Percentiles rank a stretch among this genome's conserved stretches.
Evolutionary conservation across 2,329 filamentous ascomycete species (phyloP).

Genomic region (Colletotrichum godetiae): DNA sequence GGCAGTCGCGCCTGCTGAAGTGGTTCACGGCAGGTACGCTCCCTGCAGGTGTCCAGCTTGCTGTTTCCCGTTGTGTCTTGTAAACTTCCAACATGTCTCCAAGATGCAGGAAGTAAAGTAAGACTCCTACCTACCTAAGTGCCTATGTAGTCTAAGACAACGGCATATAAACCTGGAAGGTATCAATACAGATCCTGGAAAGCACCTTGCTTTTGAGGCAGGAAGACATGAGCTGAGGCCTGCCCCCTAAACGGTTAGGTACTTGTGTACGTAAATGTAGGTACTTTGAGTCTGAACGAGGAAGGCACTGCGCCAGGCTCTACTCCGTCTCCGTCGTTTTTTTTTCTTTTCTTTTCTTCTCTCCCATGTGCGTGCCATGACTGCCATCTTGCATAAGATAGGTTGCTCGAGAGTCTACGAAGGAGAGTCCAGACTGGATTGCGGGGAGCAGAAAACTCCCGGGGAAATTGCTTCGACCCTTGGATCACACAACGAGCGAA

Average conservation of each 20-base stretch:
- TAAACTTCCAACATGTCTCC: not conserved
- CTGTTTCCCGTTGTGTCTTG: not conserved
- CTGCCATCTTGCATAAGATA: no score
- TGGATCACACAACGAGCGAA: not conserved
- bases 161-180: no score
- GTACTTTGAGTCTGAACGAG: not conserved
- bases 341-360: no score
- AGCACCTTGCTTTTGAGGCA: no score
- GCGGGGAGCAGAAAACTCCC: not conserved
- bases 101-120: not conserved
- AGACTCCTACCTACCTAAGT: no score
- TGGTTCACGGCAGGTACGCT: not conserved
- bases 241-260: no score
- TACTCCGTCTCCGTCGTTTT: not conserved
- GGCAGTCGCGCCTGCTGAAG: conserved; percentile 1
- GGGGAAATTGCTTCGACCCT: conserved; percentile 1
- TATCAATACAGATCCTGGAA: no score
- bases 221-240: no score
- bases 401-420: no score
- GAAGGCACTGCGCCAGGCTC: not conserved
- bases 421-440: not conserved
- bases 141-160: no score
- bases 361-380: not conserved
- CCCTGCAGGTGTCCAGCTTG: not conserved
- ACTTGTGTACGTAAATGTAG: not conserved